Evolutionary conservation across 2,329 filamentous ascomycete species (phyloP), one percentile per base, ranked within the genome.

Genomic region (Pseudogymnoascus sp.): DNA sequence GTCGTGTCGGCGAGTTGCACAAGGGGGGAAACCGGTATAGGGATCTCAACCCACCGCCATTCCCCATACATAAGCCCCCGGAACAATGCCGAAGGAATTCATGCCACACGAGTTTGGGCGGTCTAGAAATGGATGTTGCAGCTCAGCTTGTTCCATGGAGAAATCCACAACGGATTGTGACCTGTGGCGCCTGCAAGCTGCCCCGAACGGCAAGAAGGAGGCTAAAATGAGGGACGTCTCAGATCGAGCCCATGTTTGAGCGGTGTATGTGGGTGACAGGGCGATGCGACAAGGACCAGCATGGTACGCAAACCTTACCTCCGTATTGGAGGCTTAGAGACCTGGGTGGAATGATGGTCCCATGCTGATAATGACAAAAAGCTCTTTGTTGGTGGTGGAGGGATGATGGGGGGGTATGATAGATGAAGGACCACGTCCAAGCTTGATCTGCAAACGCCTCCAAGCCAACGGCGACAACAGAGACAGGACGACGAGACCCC

Each of bases 181-280:
- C 51, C 25, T 57, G 16, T 34, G 28, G 28, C 51, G 51, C 28
- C 28, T 34, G 28, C n/a, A 28, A 57, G 13, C n/a, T 21, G 51
- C 28, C 51, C 51, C 51, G 25, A 57, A 57, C 51, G 51, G 51
- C 48, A 57, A 57, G 14, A 57, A 16, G 51, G 51, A 57, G 23
- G 51, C 25, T 57, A 57, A 57, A 57, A 57, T 57, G 51, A 57
- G 51, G 51, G n/a, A 57, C 51, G 51, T 57, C 51, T 57, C 51
- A 57, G 51, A 57, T 57, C 51, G 51, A 57, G 28, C 25, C 51
- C 51, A 57, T 34, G 51, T 57, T 57, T 57, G 51, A 57, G 51
- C 51, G 51, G 51, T 57, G 28, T 57, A 57, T 57, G 51, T 57
- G 19, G 8, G 48, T 57, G 48, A 57, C 48, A 57, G 48, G 48